Conservation (phyloP, 768 basidiomycete species). For the Suillus subaureus region DNA sequence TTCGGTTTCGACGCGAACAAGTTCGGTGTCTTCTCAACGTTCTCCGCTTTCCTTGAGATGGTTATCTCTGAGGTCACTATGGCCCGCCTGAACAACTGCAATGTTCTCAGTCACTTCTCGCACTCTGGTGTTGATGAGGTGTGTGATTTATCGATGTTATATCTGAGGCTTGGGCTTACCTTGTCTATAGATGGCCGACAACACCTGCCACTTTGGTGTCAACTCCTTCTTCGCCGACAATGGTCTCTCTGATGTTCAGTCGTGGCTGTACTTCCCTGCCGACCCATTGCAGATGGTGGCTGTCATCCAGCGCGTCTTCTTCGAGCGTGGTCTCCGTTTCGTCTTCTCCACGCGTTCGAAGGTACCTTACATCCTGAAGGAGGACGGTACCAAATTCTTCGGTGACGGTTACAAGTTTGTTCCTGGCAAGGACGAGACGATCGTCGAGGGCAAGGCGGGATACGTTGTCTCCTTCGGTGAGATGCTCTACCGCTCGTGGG, state of each 20-base stretch:
- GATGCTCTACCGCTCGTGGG: conserved; percentile 82
- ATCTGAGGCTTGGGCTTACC: not conserved
- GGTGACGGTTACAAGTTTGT: conserved; percentile 74
- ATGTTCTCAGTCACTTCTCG: conserved; percentile 87
- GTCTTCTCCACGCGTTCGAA: conserved; percentile 90
- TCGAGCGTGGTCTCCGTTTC: conserved; percentile 80
- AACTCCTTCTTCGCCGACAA: conserved; percentile 91
- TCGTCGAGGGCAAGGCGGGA: conserved; percentile 75
- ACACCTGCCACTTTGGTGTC: conserved; percentile 68
- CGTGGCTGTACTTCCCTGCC: conserved; percentile 87
- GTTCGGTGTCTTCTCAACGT: conserved; percentile 88
- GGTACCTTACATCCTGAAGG: conserved; percentile 83
- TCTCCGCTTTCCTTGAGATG: conserved; percentile 93
- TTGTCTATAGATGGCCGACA: conserved; percentile 53
- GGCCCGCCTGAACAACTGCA: conserved; percentile 90
- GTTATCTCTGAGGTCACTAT: conserved; percentile 86
- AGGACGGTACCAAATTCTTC: conserved; percentile 70
- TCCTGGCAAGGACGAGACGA: conserved; percentile 84
- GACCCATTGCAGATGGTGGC: conserved; percentile 82
- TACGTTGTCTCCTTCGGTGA: conserved; percentile 88
- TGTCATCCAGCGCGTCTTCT: conserved; percentile 77
- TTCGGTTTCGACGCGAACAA: conserved; percentile 84
- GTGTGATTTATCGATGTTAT: conserved; percentile 4
- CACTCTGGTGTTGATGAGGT: conserved; percentile 81
- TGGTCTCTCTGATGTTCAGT: conserved; percentile 77